phyloP scores from a whole-genome alignment of 352 stramenopile genomes.

The Thraustotheca clavata region DNA sequence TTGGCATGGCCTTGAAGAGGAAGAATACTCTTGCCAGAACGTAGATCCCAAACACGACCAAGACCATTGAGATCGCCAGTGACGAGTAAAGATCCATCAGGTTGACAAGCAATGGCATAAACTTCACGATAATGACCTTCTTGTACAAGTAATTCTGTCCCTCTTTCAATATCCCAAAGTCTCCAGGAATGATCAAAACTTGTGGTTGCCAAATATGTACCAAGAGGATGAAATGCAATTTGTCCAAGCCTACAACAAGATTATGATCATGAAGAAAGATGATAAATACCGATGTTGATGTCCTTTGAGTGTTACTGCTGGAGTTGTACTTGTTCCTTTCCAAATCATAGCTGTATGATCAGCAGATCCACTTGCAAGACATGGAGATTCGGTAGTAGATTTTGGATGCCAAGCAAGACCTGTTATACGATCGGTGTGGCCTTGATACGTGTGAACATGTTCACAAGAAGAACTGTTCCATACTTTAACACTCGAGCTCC shows the following conservation, averaged over 20 bases:
- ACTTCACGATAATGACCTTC: slow-evolving; percentile 94
- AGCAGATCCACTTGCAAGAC: slow-evolving; percentile 49
- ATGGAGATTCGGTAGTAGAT: slow-evolving; percentile 46
- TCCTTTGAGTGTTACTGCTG: slow-evolving; percentile 51
- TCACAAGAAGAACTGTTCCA: slow-evolving; percentile 80
- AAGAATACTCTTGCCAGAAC: slow-evolving; percentile 90
- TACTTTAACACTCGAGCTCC: slow-evolving; percentile 91
- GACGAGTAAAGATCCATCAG: slow-evolving; percentile 87
- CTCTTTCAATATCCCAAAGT: slow-evolving; percentile 95
- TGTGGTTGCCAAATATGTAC: slow-evolving; percentile 88
- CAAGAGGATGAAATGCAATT: slow-evolving; percentile 93
- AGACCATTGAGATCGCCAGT: slow-evolving; percentile 94
- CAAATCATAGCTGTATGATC: slow-evolving; percentile 72
- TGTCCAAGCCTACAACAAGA: slow-evolving; percentile 36
- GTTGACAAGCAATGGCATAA: slow-evolving; percentile 94
- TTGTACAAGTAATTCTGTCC: slow-evolving; percentile 89
- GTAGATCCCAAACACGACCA: slow-evolving; percentile 93
- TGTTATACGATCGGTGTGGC: slow-evolving; percentile 83
- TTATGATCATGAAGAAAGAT: background rate
- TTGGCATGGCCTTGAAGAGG: slow-evolving; percentile 91
- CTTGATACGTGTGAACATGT: slow-evolving; percentile 67
- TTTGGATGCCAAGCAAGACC: slow-evolving; percentile 77
- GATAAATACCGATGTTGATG: slow-evolving; percentile 40
- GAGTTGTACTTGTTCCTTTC: slow-evolving; percentile 42
- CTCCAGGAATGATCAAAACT: slow-evolving; percentile 97